These are phyloP conservation scores for Phanerochaete carnosa DNA, from an alignment of 768 basidiomycete genomes.

Conservation along the genomic window DNA sequence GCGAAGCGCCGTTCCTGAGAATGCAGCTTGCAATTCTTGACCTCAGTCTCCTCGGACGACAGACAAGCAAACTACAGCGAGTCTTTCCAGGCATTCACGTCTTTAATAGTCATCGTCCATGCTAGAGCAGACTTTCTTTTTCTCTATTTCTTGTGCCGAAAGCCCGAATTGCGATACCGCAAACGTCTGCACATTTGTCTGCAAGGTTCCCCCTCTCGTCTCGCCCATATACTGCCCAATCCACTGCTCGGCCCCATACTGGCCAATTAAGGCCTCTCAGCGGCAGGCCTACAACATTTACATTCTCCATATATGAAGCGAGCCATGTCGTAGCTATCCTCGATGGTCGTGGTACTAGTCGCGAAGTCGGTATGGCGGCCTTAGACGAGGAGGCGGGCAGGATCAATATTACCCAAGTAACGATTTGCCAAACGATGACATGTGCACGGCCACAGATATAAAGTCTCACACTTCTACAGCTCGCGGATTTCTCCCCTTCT, in stretches of 20 bases:
- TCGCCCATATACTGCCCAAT: conserved; percentile 21
- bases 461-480: conserved; percentile 35
- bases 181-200: not conserved
- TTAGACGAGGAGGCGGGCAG: conserved; percentile 77
- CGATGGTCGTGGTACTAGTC: conserved; percentile 73
- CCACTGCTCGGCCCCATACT: conserved; percentile 46
- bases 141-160: too few relatives aligned
- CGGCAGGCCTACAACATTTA: conserved; percentile 45
- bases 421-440: not conserved
- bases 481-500: conserved; percentile 85
- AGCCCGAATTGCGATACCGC: too few relatives aligned
- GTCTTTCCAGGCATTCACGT: too few relatives aligned
- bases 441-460: not conserved
- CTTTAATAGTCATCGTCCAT: too few relatives aligned
- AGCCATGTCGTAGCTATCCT: conserved; percentile 67
- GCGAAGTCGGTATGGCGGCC: conserved; percentile 86
- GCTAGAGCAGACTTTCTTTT: too few relatives aligned
- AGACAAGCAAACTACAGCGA: too few relatives aligned
- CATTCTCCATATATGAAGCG: not conserved
- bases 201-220: not conserved
- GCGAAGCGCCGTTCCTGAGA: too few relatives aligned
- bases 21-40: too few relatives aligned
- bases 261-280: conserved; percentile 53
- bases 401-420: conserved; percentile 80
- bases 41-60: too few relatives aligned